Evolutionary conservation across 2,329 filamentous ascomycete genomes (phyloP).

Genomic region (Mycosphaerella arachidis): DNA sequence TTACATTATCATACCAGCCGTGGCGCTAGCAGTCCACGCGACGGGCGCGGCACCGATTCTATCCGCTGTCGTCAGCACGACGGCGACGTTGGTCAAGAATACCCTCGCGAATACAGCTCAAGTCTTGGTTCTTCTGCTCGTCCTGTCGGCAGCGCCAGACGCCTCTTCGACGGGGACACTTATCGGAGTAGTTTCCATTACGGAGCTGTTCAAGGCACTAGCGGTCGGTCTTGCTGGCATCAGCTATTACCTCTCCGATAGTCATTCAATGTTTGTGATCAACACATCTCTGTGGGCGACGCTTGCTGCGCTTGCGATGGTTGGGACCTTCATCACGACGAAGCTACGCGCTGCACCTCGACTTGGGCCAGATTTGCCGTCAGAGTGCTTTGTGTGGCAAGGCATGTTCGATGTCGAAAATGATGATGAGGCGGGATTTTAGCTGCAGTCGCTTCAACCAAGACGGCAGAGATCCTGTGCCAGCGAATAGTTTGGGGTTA

Average conservation of each 20-base stretch:
- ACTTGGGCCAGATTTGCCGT: constrained; percentile 42
- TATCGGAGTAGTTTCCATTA: constrained; percentile 46
- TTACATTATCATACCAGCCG: constrained; percentile 39
- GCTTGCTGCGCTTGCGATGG: constrained; percentile 38
- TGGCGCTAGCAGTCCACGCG: constrained; percentile 36
- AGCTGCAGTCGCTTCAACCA: no score
- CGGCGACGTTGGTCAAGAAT: constrained; percentile 42
- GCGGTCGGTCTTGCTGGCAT: constrained; percentile 44
- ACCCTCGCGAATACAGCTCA: constrained; percentile 39
- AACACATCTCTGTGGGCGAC: constrained; percentile 45
- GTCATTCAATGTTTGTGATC: constrained; percentile 40
- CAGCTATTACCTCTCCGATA: constrained; percentile 43
- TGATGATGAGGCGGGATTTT: constrained; percentile 23
- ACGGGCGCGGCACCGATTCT: constrained; percentile 28
- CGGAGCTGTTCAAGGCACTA: constrained; percentile 44
- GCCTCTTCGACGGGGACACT: constrained; percentile 45
- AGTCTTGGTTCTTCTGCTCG: constrained; percentile 43
- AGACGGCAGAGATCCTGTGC: no score
- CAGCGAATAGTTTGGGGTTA: no score
- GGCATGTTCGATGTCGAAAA: constrained; percentile 44
- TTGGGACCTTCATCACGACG: constrained; percentile 42
- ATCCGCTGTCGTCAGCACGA: constrained; percentile 36
- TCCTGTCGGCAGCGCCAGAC: constrained; percentile 46
- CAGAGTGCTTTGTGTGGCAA: constrained; percentile 43
- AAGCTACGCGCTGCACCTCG: constrained; percentile 43